These are phyloP conservation scores for Ophiostoma tasmaniense DNA, from an alignment of 2,329 filamentous ascomycete species.

Conservation along the genomic window DNA sequence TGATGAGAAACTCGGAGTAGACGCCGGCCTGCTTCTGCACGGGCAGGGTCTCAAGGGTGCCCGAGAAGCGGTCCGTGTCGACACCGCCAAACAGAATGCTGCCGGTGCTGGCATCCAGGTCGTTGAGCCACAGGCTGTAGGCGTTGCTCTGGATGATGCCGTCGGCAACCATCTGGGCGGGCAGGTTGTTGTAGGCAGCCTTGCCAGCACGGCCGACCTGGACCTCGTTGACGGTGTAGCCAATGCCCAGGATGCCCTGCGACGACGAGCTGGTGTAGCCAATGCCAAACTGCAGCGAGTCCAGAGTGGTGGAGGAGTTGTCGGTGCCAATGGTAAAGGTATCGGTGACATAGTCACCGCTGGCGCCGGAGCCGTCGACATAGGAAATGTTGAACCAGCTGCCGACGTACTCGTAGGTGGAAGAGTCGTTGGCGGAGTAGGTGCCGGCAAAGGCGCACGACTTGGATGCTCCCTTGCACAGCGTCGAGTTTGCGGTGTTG, in stretches of 20 bases:
- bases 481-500: conserved; percentile 53
- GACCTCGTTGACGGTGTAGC: conserved; percentile 72
- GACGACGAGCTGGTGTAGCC: conserved; percentile 53
- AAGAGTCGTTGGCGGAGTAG: conserved; percentile 63
- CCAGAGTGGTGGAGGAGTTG: conserved; percentile 12
- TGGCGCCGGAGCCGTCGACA: conserved; percentile 68
- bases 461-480: conserved; percentile 44
- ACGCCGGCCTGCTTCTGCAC: conserved; percentile 46
- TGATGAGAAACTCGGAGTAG: conserved; percentile 59
- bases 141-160: conserved; percentile 57
- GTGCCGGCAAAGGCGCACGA: conserved; percentile 56
- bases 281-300: conserved; percentile 61
- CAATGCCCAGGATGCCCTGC: conserved; percentile 78
- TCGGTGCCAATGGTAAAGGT: conserved; percentile 48
- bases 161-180: conserved; percentile 52
- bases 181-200: conserved; percentile 58
- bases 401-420: conserved; percentile 65
- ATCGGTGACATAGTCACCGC: conserved; percentile 74
- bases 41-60: conserved; percentile 57
- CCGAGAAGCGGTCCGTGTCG: conserved; percentile 56
- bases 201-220: conserved; percentile 51
- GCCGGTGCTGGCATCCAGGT: conserved; percentile 56
- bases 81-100: conserved; percentile 69
- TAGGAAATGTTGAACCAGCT: conserved; percentile 82
- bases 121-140: conserved; percentile 70